A percentile compares a stretch with the other conserved stretches of the same genome.
These are phyloP conservation scores for Entomortierella beljakovae DNA, from an alignment of 192 early-diverging fungal genomes.

Conservation along the genomic window DNA sequence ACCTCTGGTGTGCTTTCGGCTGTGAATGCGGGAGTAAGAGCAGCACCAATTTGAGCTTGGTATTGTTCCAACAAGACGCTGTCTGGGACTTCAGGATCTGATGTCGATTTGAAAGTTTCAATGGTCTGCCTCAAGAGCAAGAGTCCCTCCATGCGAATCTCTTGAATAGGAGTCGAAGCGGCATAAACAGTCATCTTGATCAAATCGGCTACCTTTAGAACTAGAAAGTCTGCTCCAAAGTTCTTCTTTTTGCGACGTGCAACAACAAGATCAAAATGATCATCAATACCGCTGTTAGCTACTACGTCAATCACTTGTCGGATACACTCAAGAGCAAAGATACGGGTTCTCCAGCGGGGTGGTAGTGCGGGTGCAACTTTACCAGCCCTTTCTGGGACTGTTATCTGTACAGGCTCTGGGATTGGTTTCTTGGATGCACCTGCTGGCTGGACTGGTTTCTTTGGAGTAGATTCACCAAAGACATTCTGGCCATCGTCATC, in stretches of 20 bases:
- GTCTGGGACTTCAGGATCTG: conserved; percentile 92
- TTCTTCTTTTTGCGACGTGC: conserved; percentile 68
- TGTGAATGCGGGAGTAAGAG: conserved; percentile 88
- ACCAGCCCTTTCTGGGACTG: conserved; percentile 29
- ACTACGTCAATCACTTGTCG: conserved; percentile 73
- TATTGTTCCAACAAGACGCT: conserved; percentile 90
- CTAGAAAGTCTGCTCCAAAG: conserved; percentile 75
- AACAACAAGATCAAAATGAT: conserved; percentile 76
- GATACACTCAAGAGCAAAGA: conserved; percentile 83
- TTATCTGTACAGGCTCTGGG: conserved; percentile 45
- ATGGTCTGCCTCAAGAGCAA: conserved; percentile 82
- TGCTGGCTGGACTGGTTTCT: conserved; percentile 12
- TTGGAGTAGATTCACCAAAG: conserved; percentile 27
- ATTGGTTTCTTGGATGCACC: conserved; percentile 9
- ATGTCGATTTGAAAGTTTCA: conserved; percentile 64
- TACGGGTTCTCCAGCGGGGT: conserved; percentile 81
- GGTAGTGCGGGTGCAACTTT: conserved; percentile 58
- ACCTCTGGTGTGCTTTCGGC: conserved; percentile 81
- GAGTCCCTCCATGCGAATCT: conserved; percentile 84
- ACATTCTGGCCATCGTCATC: conserved; percentile 44
- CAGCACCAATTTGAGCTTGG: conserved; percentile 93
- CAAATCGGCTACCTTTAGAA: conserved; percentile 84
- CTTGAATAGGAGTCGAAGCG: conserved; percentile 79
- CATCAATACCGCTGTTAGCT: conserved; percentile 60
- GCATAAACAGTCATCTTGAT: conserved; percentile 93